A percentile compares a stretch with the other conserved stretches of the same genome.
These are phyloP conservation scores for Helichrysum umbraculigerum DNA, from an alignment of 129 eudicot species.

Conservation along the genomic window DNA sequence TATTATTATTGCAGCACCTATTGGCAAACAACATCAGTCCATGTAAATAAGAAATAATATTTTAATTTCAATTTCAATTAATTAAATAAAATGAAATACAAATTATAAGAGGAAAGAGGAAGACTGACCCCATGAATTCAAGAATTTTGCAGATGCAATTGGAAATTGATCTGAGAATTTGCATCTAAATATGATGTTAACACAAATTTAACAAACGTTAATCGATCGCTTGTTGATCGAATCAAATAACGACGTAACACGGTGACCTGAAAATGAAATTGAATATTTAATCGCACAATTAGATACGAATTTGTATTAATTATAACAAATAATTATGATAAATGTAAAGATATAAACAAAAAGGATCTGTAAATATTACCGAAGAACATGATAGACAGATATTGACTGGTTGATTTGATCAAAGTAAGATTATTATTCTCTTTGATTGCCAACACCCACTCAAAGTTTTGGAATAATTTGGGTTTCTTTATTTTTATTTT, in stretches of 20 bases:
- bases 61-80: neutral
- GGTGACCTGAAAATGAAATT: slow-evolving; percentile 29
- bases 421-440: slow-evolving; percentile 35
- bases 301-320: neutral
- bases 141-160: slow-evolving; percentile 30
- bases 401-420: slow-evolving; percentile 13
- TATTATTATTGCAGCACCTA: neutral
- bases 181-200: slow-evolving; percentile 31
- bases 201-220: slow-evolving; percentile 14
- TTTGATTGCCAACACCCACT: slow-evolving; percentile 37
- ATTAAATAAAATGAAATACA: neutral
- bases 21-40: slow-evolving; percentile 19
- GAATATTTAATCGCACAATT: neutral
- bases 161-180: slow-evolving; percentile 40
- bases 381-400: slow-evolving; percentile 32
- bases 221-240: slow-evolving; percentile 21
- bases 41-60: neutral
- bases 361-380: slow-evolving; percentile 22
- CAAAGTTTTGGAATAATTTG: slow-evolving; percentile 24
- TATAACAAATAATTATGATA: neutral
- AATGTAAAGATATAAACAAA: too few relatives aligned
- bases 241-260: slow-evolving; percentile 23
- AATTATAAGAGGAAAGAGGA: slow-evolving; percentile 5
- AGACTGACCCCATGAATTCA: slow-evolving; percentile 44
- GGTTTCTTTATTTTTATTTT: slow-evolving; percentile 27